Conservation (phyloP, 2,329 filamentous ascomycete genomes). For the Blumeriella jaapii region DNA sequence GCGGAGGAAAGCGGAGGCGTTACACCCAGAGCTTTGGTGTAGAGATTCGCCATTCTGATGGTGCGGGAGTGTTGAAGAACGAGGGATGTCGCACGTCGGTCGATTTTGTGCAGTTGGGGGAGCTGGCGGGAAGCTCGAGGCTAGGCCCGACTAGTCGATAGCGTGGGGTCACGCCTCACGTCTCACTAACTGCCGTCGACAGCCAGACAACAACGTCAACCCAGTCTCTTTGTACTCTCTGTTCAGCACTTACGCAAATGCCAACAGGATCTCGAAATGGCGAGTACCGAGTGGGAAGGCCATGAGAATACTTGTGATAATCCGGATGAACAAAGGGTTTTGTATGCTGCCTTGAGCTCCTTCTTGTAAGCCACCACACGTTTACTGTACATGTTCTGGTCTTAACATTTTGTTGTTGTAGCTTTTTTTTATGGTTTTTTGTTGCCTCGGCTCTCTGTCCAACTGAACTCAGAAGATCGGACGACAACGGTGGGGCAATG, state of each 20-base stretch:
- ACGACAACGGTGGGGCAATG: no score
- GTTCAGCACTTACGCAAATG: no score
- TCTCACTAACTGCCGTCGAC: no score
- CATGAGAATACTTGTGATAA: slow-evolving; percentile 43
- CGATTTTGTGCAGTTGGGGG: neutral
- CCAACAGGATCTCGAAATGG: slow-evolving; percentile 4
- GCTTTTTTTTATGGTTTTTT: no score
- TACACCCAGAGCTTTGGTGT: slow-evolving; percentile 41
- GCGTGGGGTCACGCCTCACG: no score
- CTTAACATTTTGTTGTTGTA: no score
- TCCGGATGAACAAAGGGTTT: slow-evolving; percentile 66
- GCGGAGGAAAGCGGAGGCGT: slow-evolving; percentile 72
- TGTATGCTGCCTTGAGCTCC: slow-evolving; percentile 77
- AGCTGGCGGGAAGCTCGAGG: no score
- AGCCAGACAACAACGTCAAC: no score
- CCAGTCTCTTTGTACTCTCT: no score
- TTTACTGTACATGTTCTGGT: neutral
- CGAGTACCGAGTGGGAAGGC: slow-evolving; percentile 29
- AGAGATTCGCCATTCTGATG: slow-evolving; percentile 22
- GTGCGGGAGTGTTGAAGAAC: neutral
- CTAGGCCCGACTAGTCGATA: no score
- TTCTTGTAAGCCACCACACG: slow-evolving; percentile 55
- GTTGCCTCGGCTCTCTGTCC: no score
- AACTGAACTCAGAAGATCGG: no score
- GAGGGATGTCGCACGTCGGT: neutral